Base-by-base conservation (phyloP, 352 stramenopile genomes). In the Pythium oligandrum region DNA sequence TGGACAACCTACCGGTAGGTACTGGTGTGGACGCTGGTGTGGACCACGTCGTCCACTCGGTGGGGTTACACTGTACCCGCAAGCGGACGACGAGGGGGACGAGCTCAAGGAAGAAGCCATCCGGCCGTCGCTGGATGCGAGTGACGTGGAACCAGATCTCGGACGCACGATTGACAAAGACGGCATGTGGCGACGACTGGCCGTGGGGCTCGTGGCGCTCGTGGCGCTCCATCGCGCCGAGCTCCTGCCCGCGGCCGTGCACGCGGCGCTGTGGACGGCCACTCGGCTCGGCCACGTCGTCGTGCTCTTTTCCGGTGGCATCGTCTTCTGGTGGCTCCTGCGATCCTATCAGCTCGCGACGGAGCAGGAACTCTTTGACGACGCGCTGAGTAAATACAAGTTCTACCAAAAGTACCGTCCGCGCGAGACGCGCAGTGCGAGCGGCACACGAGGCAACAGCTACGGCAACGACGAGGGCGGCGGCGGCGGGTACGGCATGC, bases 341-440 rank as follows among this genome's bases (percentile, higher is more conserved):
- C 80, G 80, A 31, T 69, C 64, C 43, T 86, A 81, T 44, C 80
- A 91, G 52, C 59, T 91, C 38, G 59, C 69, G 44, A 61, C 61
- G 44, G 78, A 89, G 57, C 78, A 84, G 53, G 80, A 91, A 38
- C 51, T 88, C 40, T 61, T 75, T 38, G 76, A 86, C 45, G 51
- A 71, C 33, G 72, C 68, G 53, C 54, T 79, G 55, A 52, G 66
- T 35, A 76, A 78, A 46, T 73, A 78, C 55, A 63, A 66, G 10
- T 87, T 75, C 55, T 83, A 78, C 51, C 65, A 71, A 30, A 58
- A 67, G 54, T 89, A 88, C 44, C 75, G 71, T 4, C 54, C 57
- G 9, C 61, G 56, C 48, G 42, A 51, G n/a, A 62, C 51, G 4
- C 8, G 53, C 39, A 68, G 57, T 17, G 46, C 12, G 4, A 9